A percentile compares a stretch with the other conserved stretches of the same genome.
Conservation (phyloP, 306 rosid genomes). For the Spatholobus suberectus region DNA sequence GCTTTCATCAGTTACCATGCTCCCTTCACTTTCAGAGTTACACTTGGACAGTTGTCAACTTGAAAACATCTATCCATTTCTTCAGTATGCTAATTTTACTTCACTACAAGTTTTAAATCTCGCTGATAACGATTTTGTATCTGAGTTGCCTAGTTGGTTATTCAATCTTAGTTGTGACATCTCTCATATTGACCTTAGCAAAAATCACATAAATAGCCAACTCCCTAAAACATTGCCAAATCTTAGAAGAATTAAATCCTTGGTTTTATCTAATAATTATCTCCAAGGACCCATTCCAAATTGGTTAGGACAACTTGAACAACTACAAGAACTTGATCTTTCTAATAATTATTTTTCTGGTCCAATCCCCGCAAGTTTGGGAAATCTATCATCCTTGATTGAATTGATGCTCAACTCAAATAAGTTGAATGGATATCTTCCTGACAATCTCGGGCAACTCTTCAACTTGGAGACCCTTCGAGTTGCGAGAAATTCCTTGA, state of each 20-base stretch:
- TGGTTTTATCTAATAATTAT: background rate
- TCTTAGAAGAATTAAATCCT: background rate
- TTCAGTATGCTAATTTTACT: too few species aligned
- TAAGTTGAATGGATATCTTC: background rate
- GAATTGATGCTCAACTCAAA: background rate
- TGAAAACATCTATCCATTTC: constrained; percentile 34
- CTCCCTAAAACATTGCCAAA: constrained; percentile 6
- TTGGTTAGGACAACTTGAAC: constrained; percentile 34
- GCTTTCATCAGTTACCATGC: constrained; percentile 1
- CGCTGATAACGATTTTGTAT: background rate
- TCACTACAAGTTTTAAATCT: constrained; percentile 34
- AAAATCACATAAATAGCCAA: background rate
- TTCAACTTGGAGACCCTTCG: background rate
- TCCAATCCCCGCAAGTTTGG: constrained; percentile 19
- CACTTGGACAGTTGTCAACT: constrained; percentile 32
- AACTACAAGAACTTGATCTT: constrained; percentile 21
- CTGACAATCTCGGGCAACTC: background rate
- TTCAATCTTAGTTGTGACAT: constrained; percentile 33
- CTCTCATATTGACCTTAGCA: background rate
- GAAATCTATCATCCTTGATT: constrained; percentile 38
- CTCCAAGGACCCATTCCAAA: constrained; percentile 35
- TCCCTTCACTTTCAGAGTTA: constrained; percentile 45
- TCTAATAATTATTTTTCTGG: constrained; percentile 17
- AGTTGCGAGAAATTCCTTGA: background rate
- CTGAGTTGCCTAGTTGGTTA: constrained; percentile 41